phyloP scores from a whole-genome alignment of 1,284 basidiomycete species.

The Vanrija pseudolonga region DNA sequence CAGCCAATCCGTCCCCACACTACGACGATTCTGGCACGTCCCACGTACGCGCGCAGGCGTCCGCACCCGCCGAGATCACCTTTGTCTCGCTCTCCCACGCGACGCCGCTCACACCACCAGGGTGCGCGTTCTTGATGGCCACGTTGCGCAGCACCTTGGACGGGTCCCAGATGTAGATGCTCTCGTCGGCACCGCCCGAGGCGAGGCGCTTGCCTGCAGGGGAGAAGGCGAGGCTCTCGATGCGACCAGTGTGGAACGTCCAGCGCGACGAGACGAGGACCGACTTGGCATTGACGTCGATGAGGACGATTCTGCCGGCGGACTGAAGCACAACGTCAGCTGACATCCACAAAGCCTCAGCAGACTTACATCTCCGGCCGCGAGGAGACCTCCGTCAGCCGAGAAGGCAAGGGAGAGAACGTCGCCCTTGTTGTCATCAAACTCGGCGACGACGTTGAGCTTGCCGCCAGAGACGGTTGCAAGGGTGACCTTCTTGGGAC shows the following conservation, averaged over 20 bases:
- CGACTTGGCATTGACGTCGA: conserved; percentile 64
- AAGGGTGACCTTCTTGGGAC: conserved; percentile 58
- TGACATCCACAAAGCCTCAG: conserved; percentile 45
- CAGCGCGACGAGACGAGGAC: conserved; percentile 67
- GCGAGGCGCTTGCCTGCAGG: conserved; percentile 70
- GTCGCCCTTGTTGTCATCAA: conserved; percentile 68
- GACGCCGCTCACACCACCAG: conserved; percentile 75
- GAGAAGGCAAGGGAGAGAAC: conserved; percentile 79
- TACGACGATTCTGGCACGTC: conserved; percentile 1
- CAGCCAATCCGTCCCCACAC: no score
- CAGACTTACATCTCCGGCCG: conserved; percentile 63
- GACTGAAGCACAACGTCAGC: conserved; percentile 1
- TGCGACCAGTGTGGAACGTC: conserved; percentile 81
- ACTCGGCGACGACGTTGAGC: conserved; percentile 39
- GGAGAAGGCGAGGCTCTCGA: conserved; percentile 76
- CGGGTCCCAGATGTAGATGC: conserved; percentile 85
- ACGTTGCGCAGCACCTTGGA: conserved; percentile 72
- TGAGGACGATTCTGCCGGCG: conserved; percentile 43
- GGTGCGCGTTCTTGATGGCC: conserved; percentile 76
- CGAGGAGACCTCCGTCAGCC: conserved; percentile 68
- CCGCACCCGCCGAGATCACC: conserved; percentile 73
- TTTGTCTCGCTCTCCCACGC: conserved; percentile 66
- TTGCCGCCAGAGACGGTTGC: conserved; percentile 21
- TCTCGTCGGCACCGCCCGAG: conserved; percentile 85
- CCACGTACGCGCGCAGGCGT: conserved; percentile 77